These are phyloP conservation scores for Podaxis sp. DNA, from an alignment of 768 basidiomycete genomes.

Conservation along the genomic window DNA sequence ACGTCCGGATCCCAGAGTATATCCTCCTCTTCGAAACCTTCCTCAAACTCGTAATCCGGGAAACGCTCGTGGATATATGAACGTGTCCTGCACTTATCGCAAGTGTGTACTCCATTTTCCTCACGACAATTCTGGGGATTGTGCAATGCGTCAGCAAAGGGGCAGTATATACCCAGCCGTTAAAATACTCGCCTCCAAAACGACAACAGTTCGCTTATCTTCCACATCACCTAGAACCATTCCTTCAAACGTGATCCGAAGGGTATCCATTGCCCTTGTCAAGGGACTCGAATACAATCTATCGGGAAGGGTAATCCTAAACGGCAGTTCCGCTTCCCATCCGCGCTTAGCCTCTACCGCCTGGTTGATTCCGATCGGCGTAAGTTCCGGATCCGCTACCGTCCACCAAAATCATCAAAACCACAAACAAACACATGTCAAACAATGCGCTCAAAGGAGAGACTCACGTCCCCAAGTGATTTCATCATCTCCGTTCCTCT, in stretches of 20 bases:
- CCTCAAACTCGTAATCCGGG: constrained; percentile 55
- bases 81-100: constrained; percentile 52
- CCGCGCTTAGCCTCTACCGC: constrained; percentile 42
- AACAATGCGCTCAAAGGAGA: neutral
- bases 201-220: constrained; percentile 29
- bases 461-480: constrained; percentile 74
- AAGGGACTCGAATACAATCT: constrained; percentile 63
- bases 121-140: constrained; percentile 67
- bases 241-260: constrained; percentile 50
- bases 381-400: constrained; percentile 67
- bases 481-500: constrained; percentile 61
- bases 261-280: constrained; percentile 59
- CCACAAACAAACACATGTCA: neutral
- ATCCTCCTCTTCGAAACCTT: constrained; percentile 62
- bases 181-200: constrained; percentile 55
- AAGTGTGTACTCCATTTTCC: constrained; percentile 66
- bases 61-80: constrained; percentile 46
- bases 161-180: neutral
- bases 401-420: neutral
- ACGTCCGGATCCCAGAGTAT: constrained; percentile 54
- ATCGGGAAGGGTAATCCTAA: constrained; percentile 51
- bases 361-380: constrained; percentile 55
- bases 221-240: constrained; percentile 22
- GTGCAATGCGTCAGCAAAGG: neutral
- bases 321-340: constrained; percentile 49